Conservation (phyloP, 441 rosid genomes). For the Melianthus villosus region DNA sequence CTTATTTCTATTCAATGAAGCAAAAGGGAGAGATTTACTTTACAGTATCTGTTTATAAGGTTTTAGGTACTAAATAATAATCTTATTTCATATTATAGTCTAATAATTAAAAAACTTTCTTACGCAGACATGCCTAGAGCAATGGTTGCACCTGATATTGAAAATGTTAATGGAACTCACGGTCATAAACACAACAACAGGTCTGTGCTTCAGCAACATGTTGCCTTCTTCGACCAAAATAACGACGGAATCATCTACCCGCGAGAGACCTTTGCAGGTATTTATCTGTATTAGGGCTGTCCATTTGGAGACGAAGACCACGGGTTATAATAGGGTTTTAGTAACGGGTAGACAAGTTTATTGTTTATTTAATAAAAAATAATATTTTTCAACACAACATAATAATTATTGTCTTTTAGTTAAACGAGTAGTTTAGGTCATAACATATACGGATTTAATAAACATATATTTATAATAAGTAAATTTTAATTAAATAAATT, state of each 20-base stretch:
- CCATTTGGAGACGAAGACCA: neutral
- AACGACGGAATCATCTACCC: slow-evolving; percentile 30
- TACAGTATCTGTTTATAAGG: too few species aligned
- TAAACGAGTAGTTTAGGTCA: too few species aligned
- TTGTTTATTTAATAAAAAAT: too few species aligned
- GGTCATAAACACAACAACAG: slow-evolving; percentile 23
- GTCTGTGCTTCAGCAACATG: slow-evolving; percentile 36
- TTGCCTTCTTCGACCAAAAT: slow-evolving; percentile 24
- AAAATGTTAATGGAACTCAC: slow-evolving; percentile 23
- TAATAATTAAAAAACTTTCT: neutral
- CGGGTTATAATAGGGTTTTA: too few species aligned
- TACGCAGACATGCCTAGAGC: slow-evolving; percentile 24
- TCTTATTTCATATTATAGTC: neutral
- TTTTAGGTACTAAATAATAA: neutral
- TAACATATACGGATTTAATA: too few species aligned
- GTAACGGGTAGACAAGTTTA: too few species aligned
- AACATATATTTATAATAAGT: too few species aligned
- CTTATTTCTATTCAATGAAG: too few species aligned
- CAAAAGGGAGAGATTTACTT: too few species aligned
- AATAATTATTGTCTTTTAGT: too few species aligned
- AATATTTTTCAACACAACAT: too few species aligned
- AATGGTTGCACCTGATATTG: slow-evolving; percentile 22
- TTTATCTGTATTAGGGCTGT: neutral
- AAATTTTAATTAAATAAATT: too few species aligned
- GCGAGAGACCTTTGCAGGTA: slow-evolving; percentile 22